Conservation (phyloP, 768 basidiomycete species). For the Boletales sp. region DNA sequence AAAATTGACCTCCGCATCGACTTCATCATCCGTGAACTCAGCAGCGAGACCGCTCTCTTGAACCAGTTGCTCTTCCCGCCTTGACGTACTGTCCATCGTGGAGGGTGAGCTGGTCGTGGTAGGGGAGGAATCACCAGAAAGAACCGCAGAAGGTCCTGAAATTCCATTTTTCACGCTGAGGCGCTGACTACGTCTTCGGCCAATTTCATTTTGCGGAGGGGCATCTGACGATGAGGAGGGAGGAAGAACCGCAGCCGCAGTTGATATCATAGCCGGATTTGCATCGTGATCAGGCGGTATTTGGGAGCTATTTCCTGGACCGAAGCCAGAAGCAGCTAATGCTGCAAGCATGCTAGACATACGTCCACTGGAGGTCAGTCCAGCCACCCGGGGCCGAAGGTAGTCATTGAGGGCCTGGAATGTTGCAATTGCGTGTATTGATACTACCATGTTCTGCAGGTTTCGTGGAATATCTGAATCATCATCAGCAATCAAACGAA, state of each 20-base stretch:
- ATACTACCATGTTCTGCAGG: conserved; percentile 88
- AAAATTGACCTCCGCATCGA: conserved; percentile 64
- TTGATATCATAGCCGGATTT: conserved; percentile 25
- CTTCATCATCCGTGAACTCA: conserved; percentile 81
- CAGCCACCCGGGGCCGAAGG: conserved; percentile 84
- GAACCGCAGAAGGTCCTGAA: conserved; percentile 11
- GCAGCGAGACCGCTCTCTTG: conserved; percentile 61
- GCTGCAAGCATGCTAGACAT: conserved; percentile 91
- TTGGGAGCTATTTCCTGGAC: conserved; percentile 44
- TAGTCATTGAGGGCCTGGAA: conserved; percentile 98
- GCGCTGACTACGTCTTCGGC: conserved; percentile 77
- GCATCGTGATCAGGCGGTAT: conserved; percentile 33
- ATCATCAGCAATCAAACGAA: conserved; percentile 86
- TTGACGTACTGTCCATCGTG: conserved; percentile 24
- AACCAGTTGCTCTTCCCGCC: conserved; percentile 49
- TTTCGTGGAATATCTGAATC: conserved; percentile 85
- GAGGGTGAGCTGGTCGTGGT: conserved; percentile 24
- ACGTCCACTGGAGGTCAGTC: conserved; percentile 58
- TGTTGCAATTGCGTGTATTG: conserved; percentile 97
- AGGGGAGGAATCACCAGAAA: conserved; percentile 13
- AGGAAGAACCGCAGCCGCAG: conserved; percentile 19
- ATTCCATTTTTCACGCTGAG: conserved; percentile 65
- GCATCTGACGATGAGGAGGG: conserved; percentile 34
- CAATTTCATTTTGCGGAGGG: conserved; percentile 39
- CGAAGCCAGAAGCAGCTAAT: conserved; percentile 72